These are phyloP conservation scores for Aphanomyces stellatus DNA, from an alignment of 352 stramenopile genomes.

Conservation along the genomic window DNA sequence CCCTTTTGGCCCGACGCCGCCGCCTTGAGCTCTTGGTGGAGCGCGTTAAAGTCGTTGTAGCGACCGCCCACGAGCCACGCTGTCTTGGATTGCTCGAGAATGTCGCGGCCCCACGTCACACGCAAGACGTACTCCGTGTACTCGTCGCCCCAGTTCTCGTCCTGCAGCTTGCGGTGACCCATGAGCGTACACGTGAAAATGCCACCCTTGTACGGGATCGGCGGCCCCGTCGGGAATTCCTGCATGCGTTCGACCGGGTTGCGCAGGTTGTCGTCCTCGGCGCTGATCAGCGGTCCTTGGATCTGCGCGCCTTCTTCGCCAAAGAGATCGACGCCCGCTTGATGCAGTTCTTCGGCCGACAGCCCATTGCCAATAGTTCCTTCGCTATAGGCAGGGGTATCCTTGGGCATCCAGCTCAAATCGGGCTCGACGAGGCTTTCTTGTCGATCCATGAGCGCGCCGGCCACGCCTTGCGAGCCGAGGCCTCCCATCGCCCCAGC, in stretches of 20 bases:
- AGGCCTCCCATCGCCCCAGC: conserved; percentile 66
- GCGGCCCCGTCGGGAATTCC: conserved; percentile 82
- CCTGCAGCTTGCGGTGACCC: conserved; percentile 79
- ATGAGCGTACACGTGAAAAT: conserved; percentile 86
- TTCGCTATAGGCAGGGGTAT: conserved; percentile 73
- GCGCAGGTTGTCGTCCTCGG: conserved; percentile 78
- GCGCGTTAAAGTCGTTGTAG: conserved; percentile 87
- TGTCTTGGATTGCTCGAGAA: conserved; percentile 82
- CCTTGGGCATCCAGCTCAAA: conserved; percentile 76
- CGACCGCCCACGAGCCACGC: conserved; percentile 80
- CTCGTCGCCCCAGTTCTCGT: conserved; percentile 85
- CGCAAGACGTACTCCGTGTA: conserved; percentile 86
- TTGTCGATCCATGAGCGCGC: conserved; percentile 53
- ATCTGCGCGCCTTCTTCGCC: conserved; percentile 70
- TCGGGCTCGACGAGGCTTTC: conserved; percentile 77
- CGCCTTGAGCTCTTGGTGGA: conserved; percentile 83
- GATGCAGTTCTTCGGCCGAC: conserved; percentile 70
- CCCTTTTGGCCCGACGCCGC: conserved; percentile 71
- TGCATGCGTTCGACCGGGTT: conserved; percentile 83
- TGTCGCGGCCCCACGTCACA: conserved; percentile 81
- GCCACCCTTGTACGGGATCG: conserved; percentile 85
- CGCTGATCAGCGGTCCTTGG: conserved; percentile 70
- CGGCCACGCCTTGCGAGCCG: conserved; percentile 63
- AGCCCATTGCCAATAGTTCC: conserved; percentile 61
- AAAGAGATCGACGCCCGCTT: conserved; percentile 78